phyloP scores from a whole-genome alignment of 352 stramenopile species.

The Pythium brassicae region DNA sequence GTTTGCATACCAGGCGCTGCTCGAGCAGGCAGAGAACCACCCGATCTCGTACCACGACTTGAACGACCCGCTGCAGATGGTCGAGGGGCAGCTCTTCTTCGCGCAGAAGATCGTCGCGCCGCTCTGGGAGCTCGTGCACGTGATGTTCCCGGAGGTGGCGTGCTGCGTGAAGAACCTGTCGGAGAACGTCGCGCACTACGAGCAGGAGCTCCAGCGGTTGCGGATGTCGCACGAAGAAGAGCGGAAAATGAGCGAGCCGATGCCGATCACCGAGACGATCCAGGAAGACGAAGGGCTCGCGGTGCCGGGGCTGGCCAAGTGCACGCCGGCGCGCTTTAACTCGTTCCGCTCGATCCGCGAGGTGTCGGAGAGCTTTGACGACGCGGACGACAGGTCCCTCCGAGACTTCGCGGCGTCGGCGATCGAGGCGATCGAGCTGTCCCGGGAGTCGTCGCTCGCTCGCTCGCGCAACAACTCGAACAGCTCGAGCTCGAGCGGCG shows the following conservation, averaged over 20 bases:
- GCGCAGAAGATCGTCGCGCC: slow-evolving; percentile 79
- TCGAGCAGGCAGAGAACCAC: slow-evolving; percentile 78
- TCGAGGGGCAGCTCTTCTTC: slow-evolving; percentile 84
- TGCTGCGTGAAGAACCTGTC: slow-evolving; percentile 61
- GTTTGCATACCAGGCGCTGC: slow-evolving; percentile 81
- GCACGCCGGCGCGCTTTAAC: slow-evolving; percentile 81
- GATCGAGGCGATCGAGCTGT: slow-evolving; percentile 13
- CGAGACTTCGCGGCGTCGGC: slow-evolving; percentile 13
- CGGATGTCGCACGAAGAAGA: slow-evolving; percentile 33
- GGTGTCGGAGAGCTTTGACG: slow-evolving; percentile 18
- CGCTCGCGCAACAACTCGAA: slow-evolving; percentile 8
- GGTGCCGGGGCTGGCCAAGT: slow-evolving; percentile 62
- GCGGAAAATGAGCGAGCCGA: slow-evolving; percentile 7
- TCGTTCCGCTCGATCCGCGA: slow-evolving; percentile 69
- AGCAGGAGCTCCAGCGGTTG: slow-evolving; percentile 67
- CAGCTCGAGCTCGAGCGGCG: slow-evolving; percentile 7
- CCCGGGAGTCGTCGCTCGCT: slow-evolving; percentile 1
- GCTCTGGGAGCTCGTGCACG: slow-evolving; percentile 69
- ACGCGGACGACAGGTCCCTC: slow-evolving; percentile 19
- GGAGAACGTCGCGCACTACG: slow-evolving; percentile 80
- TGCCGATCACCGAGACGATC: slow-evolving; percentile 4
- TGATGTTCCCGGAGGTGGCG: slow-evolving; percentile 73
- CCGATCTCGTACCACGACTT: slow-evolving; percentile 78
- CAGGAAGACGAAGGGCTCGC: slow-evolving; percentile 67
- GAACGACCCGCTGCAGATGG: slow-evolving; percentile 81